Evolutionary conservation across 768 basidiomycete genomes (phyloP), one percentile per base, ranked within the genome.

Genomic region (Asterophora parasitica): DNA sequence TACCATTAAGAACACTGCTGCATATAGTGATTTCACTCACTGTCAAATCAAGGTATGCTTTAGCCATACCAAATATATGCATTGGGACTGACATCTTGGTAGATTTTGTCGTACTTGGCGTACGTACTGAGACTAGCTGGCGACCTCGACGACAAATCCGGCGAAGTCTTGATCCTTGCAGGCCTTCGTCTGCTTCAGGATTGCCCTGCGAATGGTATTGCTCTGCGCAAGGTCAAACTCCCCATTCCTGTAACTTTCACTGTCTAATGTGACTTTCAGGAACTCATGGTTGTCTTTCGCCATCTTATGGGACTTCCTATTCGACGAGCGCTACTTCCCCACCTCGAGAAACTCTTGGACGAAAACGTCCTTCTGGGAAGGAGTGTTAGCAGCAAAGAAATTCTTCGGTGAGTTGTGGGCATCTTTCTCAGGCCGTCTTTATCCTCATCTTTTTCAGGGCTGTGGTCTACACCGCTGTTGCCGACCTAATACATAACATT

Each of bases 101-200:
- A 94, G 92, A 86, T 92, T 65, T 78, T 97, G 57, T 94, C 92
- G 2, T 94, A 90, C 61, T 72, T 97, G 33, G 90, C 92, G 1
- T 96, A 92, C 70, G 82, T 94, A 16, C 81, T 94, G 56, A 79
- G 94, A 42, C 73, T 70, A 50, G 61, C 70, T 27, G 65, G 63
- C 72, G 83, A 59, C 32, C 79, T 84, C 41, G 77, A 83, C 47
- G 82, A 88, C 34, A 70, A 79, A 2, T 89, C 92, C 57, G 83
- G 86, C 8, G 89, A 95, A 61, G 81, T 77, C 4, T 77, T 98
- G 19, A 83, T 93, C 27, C 70, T 88, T 42, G 80, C 83, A 16
- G 83, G 88, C 23, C 68, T 98, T 28, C 79, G 96, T n/a, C 72
- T 98, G 27, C 73, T 98, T 40, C 89, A 96, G 61, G 94, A 98